These are phyloP conservation scores for Trypanosomatidae sp. DNA, from an alignment of 208 protist genomes.

Conservation along the genomic window DNA sequence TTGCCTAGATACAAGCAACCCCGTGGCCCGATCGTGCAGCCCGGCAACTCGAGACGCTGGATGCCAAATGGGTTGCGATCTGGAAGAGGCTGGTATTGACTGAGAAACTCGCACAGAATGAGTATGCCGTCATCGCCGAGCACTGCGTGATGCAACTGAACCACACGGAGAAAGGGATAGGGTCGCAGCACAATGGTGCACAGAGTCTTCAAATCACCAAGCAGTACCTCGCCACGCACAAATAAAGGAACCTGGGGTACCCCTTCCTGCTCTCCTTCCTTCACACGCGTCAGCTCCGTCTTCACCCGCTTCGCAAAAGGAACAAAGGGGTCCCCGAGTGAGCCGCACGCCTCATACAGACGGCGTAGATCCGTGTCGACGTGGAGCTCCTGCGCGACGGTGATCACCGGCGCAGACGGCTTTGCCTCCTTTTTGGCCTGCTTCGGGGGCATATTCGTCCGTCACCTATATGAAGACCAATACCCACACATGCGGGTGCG, in stretches of 20 bases:
- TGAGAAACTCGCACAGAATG: conserved; percentile 72
- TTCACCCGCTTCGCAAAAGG: conserved; percentile 78
- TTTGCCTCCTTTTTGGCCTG: conserved; percentile 36
- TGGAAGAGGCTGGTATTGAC: conserved; percentile 59
- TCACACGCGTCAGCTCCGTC: conserved; percentile 65
- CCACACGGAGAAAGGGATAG: conserved; percentile 76
- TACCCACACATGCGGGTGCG: neutral
- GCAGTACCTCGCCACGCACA: conserved; percentile 48
- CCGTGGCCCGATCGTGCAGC: conserved; percentile 59
- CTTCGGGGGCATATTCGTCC: conserved; percentile 21
- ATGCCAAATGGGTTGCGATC: conserved; percentile 85
- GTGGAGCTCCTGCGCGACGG: conserved; percentile 64
- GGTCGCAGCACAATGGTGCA: conserved; percentile 55
- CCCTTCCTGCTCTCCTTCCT: conserved; percentile 75
- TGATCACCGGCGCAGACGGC: conserved; percentile 34
- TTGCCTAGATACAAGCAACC: conserved; percentile 72
- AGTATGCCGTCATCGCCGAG: conserved; percentile 86
- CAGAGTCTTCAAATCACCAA: conserved; percentile 44
- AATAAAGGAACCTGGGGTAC: conserved; percentile 80
- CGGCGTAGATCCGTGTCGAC: conserved; percentile 76
- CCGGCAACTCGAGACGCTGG: conserved; percentile 75
- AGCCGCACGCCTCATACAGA: conserved; percentile 52
- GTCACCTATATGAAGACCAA: neutral
- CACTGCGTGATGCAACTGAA: conserved; percentile 70
- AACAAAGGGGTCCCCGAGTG: conserved; percentile 47